These are phyloP conservation scores for Excoecaria agallocha DNA, from an alignment of 345 rosid genomes.

Conservation along the genomic window DNA sequence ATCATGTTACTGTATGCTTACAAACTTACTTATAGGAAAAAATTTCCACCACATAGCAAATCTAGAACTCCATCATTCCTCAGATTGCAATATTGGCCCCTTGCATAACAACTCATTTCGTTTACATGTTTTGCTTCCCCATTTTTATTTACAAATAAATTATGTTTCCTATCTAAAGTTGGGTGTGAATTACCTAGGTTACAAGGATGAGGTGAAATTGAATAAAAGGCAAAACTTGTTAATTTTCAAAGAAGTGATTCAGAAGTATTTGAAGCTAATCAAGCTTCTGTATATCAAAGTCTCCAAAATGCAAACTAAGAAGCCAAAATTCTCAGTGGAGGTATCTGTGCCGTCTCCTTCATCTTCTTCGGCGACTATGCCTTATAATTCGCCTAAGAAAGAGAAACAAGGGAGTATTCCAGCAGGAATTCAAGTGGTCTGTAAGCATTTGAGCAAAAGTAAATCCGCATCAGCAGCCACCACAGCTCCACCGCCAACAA, in stretches of 20 bases:
- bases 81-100: not conserved
- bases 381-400: slow-evolving; percentile 23
- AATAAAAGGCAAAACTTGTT: too few relatives aligned
- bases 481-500: not conserved
- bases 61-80: not conserved
- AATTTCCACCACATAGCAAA: not conserved
- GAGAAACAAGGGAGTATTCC: slow-evolving; percentile 22
- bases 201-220: too few relatives aligned
- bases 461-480: slow-evolving; percentile 17
- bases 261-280: slow-evolving; percentile 32
- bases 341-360: slow-evolving; percentile 33
- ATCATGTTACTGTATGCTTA: too few relatives aligned
- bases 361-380: slow-evolving; percentile 40
- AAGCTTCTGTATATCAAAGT: slow-evolving; percentile 27
- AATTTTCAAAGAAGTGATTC: slow-evolving; percentile 21
- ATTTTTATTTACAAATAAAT: not conserved
- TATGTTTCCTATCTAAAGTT: not conserved
- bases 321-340: slow-evolving; percentile 26
- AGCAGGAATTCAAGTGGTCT: slow-evolving; percentile 27
- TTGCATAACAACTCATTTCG: not conserved
- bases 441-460: slow-evolving; percentile 35
- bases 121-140: not conserved
- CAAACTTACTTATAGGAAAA: too few relatives aligned
- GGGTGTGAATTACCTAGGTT: not conserved
- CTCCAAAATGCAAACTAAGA: slow-evolving; percentile 38